These are phyloP conservation scores for Saitozyma sp. DNA, from an alignment of 768 basidiomycete species.

Conservation along the genomic window DNA sequence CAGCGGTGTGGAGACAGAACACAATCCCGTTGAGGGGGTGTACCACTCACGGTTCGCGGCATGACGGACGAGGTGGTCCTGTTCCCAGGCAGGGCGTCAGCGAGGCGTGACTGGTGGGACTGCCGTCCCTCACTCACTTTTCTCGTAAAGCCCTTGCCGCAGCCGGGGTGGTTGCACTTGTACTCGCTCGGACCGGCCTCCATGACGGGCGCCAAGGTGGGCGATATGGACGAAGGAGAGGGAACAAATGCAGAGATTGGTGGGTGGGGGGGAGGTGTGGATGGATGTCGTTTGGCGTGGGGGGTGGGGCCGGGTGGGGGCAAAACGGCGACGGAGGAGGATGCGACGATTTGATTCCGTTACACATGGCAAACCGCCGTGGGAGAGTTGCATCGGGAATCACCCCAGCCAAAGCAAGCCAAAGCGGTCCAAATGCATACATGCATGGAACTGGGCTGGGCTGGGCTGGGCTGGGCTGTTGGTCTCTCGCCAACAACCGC, in stretches of 20 bases:
- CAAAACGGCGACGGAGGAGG: not conserved
- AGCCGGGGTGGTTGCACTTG: constrained; percentile 23
- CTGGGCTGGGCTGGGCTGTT: too few relatives aligned
- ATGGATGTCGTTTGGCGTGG: not conserved
- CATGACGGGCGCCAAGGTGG: too few relatives aligned
- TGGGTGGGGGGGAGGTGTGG: not conserved
- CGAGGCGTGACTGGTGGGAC: constrained; percentile 1
- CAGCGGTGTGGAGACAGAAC: not conserved
- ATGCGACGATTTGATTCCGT: not conserved
- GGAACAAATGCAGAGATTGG: too few relatives aligned
- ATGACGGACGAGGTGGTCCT: constrained; percentile 44
- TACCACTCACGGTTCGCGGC: constrained; percentile 37
- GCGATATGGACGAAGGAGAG: not conserved
- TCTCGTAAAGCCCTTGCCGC: constrained; percentile 39
- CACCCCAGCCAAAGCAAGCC: not conserved
- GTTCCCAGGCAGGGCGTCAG: not conserved
- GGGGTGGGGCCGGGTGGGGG: not conserved
- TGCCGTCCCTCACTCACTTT: constrained; percentile 25
- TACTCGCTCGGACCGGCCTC: constrained; percentile 4
- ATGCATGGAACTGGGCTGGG: too few relatives aligned
- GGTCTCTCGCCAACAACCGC: not conserved
- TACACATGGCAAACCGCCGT: not conserved
- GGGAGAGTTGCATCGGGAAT: not conserved
- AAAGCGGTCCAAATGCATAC: not conserved
- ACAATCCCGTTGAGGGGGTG: too few relatives aligned